Evolutionary conservation across 257 asterid species (phyloP).

Genomic region (Nemophila menziesii): DNA sequence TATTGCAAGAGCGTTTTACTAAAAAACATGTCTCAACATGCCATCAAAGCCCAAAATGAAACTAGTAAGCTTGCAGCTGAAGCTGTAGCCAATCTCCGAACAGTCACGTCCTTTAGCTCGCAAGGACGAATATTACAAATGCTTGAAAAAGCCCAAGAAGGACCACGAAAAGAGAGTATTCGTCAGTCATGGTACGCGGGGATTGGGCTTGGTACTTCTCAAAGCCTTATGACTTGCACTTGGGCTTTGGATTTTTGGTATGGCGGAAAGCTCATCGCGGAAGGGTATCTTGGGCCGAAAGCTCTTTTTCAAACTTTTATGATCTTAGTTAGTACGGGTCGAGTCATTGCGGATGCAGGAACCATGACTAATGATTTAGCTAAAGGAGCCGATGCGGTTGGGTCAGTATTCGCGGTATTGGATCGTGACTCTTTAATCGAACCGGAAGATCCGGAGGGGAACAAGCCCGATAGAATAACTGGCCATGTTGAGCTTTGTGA

Average conservation of each 20-base stretch:
- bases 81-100: conserved; percentile 59
- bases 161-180: conserved; percentile 43
- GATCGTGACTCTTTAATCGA: conserved; percentile 47
- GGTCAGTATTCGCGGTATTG: conserved; percentile 36
- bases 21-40: conserved; percentile 47
- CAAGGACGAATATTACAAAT: conserved; percentile 44
- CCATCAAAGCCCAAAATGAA: conserved; percentile 48
- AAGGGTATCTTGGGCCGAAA: conserved; percentile 36
- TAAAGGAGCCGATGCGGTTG: conserved; percentile 47
- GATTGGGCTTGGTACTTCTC: conserved; percentile 53
- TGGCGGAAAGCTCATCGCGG: conserved; percentile 49
- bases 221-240: conserved; percentile 48
- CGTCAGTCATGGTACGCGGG: conserved; percentile 83
- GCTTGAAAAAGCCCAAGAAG: conserved; percentile 55
- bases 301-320: conserved; percentile 57
- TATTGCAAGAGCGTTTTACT: conserved; percentile 46
- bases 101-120: conserved; percentile 54
- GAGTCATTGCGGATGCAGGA: conserved; percentile 72
- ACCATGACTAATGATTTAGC: conserved; percentile 67
- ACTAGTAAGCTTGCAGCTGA: conserved; percentile 71
- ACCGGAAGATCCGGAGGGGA: conserved; percentile 33
- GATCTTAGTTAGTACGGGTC: conserved; percentile 69
- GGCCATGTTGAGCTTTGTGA: conserved; percentile 38
- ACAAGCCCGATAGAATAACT: too few species aligned
- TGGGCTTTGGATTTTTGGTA: conserved; percentile 80